Evolutionary conservation across 768 basidiomycete species (phyloP).

Genomic region (Leccinum broughii): DNA sequence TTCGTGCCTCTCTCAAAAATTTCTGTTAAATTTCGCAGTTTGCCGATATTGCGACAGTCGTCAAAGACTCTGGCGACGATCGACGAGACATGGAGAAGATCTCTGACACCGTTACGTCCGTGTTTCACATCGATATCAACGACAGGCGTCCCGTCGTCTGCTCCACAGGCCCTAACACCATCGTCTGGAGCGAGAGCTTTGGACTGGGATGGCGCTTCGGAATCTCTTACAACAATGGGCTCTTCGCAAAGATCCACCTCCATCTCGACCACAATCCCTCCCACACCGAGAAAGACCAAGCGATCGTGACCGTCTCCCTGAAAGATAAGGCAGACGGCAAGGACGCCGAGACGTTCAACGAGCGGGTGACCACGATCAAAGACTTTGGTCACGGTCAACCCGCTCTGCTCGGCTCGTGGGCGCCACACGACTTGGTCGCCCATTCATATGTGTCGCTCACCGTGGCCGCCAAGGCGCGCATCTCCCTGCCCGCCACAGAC

Average conservation of each 20-base stretch:
- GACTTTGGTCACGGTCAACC: constrained; percentile 31
- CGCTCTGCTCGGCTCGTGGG: constrained; percentile 27
- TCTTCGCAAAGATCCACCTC: constrained; percentile 27
- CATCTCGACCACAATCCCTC: constrained; percentile 31
- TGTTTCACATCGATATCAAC: constrained; percentile 27
- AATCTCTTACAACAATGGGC: constrained; percentile 20
- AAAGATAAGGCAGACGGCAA: background rate
- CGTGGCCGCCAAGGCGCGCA: constrained; percentile 18
- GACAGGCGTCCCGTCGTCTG: constrained; percentile 22
- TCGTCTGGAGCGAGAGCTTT: constrained; percentile 29
- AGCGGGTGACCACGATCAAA: constrained; percentile 19
- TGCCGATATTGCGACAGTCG: background rate
- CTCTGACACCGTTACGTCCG: constrained; percentile 24
- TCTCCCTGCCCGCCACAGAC: constrained; percentile 7
- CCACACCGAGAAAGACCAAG: constrained; percentile 22
- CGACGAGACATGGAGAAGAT: constrained; percentile 22
- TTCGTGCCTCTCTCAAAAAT: background rate
- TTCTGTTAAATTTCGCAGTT: background rate
- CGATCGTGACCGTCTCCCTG: constrained; percentile 15
- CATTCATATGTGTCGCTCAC: constrained; percentile 26
- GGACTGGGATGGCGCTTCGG: constrained; percentile 32
- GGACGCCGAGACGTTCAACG: constrained; percentile 4
- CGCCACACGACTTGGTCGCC: constrained; percentile 5
- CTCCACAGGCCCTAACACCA: constrained; percentile 1
- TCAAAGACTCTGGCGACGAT: background rate